phyloP scores from a whole-genome alignment of 768 basidiomycete species.

The Termitomyces sp. region DNA sequence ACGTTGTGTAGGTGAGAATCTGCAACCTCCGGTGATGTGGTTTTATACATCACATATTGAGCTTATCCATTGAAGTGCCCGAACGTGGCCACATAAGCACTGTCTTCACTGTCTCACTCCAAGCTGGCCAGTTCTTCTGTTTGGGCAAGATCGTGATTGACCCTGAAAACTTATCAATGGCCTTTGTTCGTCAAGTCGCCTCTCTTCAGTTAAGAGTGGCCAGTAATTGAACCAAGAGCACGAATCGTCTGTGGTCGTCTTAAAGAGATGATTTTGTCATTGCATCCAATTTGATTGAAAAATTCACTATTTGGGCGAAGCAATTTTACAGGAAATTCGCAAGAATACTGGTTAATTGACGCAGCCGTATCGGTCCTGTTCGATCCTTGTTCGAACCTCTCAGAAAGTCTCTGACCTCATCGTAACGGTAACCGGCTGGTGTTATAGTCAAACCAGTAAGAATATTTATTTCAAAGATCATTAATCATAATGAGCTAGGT shows the following conservation, averaged over 20 bases:
- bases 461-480: too few relatives aligned
- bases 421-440: too few relatives aligned
- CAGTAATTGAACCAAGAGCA: background rate
- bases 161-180: background rate
- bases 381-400: too few relatives aligned
- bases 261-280: background rate
- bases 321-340: too few relatives aligned
- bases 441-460: too few relatives aligned
- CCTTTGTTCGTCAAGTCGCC: background rate
- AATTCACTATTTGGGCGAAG: too few relatives aligned
- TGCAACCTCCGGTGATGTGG: too few relatives aligned
- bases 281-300: background rate
- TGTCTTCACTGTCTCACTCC: background rate
- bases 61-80: background rate
- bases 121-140: background rate
- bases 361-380: too few relatives aligned
- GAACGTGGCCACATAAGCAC: background rate
- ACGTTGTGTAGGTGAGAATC: background rate
- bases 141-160: background rate
- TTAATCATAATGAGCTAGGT: too few relatives aligned
- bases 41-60: background rate
- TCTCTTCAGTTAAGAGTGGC: background rate
- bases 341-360: too few relatives aligned
- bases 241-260: background rate
- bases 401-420: too few relatives aligned